These are phyloP conservation scores for Saccharomycopsis hybrid DNA, from an alignment of 1,139 yeast species.

Conservation along the genomic window DNA sequence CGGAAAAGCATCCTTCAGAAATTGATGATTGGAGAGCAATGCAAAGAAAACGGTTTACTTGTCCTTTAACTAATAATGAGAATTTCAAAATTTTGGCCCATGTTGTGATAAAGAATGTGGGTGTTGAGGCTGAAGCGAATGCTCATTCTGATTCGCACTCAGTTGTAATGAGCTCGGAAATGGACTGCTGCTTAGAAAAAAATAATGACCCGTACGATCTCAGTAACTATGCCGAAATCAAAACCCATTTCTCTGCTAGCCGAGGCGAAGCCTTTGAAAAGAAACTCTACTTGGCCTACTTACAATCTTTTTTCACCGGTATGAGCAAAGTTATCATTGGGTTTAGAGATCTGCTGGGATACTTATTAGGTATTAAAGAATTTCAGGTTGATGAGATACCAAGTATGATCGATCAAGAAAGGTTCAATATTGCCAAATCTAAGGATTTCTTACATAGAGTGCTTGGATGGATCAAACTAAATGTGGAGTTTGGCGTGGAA, in stretches of 20 bases:
- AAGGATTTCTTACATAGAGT: not conserved
- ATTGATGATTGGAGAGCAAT: not conserved
- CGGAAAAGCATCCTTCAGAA: not conserved
- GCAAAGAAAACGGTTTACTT: not conserved
- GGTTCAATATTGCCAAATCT: not conserved
- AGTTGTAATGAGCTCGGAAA: not conserved
- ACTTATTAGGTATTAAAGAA: not conserved
- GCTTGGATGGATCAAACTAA: constrained; percentile 5
- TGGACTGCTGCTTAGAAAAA: not conserved
- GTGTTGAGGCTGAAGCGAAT: not conserved
- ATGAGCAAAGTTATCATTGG: not conserved
- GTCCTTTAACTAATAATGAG: not conserved
- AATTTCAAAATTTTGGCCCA: not conserved
- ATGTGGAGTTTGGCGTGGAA: not conserved
- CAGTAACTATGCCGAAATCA: constrained; percentile 1
- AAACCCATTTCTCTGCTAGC: not conserved
- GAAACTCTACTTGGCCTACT: constrained; percentile 4
- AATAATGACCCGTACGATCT: not conserved
- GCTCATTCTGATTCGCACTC: not conserved
- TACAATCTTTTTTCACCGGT: constrained; percentile 3
- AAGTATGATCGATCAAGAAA: not conserved
- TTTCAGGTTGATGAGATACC: constrained; percentile 1
- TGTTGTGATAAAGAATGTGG: not conserved
- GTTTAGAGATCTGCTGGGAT: not conserved
- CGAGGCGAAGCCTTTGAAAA: constrained; percentile 1